These are phyloP conservation scores for Trebouxia gelatinosa DNA, from an alignment of 163 green algal genomes.

Conservation along the genomic window DNA sequence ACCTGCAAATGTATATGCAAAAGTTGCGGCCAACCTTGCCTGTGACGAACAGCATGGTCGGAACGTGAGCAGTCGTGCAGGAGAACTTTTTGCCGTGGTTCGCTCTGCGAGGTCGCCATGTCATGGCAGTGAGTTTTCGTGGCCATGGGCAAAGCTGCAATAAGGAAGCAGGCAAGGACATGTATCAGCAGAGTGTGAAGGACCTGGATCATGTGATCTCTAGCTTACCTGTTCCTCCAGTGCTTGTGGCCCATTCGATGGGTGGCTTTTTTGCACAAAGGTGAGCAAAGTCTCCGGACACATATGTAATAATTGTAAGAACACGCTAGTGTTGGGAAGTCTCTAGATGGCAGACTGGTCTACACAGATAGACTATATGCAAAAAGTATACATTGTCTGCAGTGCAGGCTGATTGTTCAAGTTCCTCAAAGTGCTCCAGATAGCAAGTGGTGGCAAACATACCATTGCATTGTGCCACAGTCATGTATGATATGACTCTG, in stretches of 20 bases:
- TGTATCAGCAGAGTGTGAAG: not conserved
- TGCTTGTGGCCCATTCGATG: constrained; percentile 25
- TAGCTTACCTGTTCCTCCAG: not conserved
- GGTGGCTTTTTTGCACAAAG: constrained; percentile 24
- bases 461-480: not conserved
- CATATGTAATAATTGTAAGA: not conserved
- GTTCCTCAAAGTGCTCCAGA: not conserved
- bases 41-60: not conserved
- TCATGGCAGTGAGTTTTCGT: constrained; percentile 21
- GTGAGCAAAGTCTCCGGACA: not conserved
- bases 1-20: not conserved
- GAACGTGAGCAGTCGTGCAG: not conserved
- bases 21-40: not conserved
- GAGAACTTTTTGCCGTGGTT: constrained; percentile 29
- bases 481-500: no score
- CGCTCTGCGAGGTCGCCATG: not conserved
- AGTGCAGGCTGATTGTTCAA: not conserved
- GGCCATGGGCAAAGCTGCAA: constrained; percentile 1
- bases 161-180: not conserved
- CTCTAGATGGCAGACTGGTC: no score
- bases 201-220: constrained; percentile 15
- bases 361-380: no score
- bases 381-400: not conserved
- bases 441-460: not conserved
- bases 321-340: no score